Base-by-base conservation (phyloP, 2,329 filamentous ascomycete species). In the Septoria linicola region DNA sequence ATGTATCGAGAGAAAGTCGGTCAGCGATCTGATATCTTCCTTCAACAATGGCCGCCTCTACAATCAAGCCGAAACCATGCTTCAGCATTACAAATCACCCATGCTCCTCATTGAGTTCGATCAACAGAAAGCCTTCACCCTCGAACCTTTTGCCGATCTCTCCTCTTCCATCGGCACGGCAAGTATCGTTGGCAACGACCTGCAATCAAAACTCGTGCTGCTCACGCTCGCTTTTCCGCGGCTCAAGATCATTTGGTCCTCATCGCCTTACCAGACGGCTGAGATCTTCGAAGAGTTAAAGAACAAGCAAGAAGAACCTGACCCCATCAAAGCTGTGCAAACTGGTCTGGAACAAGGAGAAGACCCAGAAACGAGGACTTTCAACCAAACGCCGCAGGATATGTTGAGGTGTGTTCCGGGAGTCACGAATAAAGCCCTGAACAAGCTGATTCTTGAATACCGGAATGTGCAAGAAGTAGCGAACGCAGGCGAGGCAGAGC, bases 41-140 rank as follows among this genome's bases (percentile, higher is more conserved):
- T 90, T 99, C 73, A 85, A 86, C 60, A 91, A 96, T 68, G 93
- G 93, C 10, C 85, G 93, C 1, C 80, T 99, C 11, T 99, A 89
- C 74, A 88, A 83, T 62, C 93, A 99, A 74, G 87, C 87, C 34
- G 92, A 97, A 71, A 84, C 87, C 41, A 97, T 99, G 92, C 86
- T 95, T 53, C 83, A 89, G 68, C 85, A 97, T 73, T 99, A 99
- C 80, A 87, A 87, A 65, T 84, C 73, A 59, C 87, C 90, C 0
- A 88, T 97, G 81, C 82, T 99, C 5, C 81, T 99, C 37, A 97
- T 99, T 65, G 93, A 99, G 70, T 99, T 99, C 69, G 91, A 96
- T 68, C 88, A 95, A 67, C 92, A 95, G 74, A 96, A 95, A 70
- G 92, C 89, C 3, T 99, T 99, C 70, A 97, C 91, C 0, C 83